Percentiles rank a stretch among this genome's conserved stretches.
These are phyloP conservation scores for Arabidopsis hybrid DNA, from an alignment of 441 rosid species.

Conservation along the genomic window DNA sequence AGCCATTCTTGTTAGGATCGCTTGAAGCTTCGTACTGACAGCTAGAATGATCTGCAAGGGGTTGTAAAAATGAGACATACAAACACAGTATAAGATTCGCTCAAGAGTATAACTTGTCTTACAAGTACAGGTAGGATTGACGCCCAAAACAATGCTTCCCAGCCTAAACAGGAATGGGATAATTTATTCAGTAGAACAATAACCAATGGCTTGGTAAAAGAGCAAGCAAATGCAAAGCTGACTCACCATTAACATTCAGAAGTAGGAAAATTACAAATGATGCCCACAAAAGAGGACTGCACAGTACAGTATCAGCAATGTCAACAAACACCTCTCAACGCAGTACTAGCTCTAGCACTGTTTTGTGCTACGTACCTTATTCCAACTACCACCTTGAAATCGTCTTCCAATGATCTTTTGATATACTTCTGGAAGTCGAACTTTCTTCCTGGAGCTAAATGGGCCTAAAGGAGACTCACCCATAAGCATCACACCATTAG, in stretches of 20 bases:
- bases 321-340: constrained; percentile 5
- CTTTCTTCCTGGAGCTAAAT: constrained; percentile 54
- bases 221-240: constrained; percentile 19
- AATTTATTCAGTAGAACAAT: neutral
- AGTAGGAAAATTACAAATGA: constrained; percentile 81
- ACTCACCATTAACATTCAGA: constrained; percentile 73
- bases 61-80: constrained; percentile 8
- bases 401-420: constrained; percentile 67
- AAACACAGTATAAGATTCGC: constrained; percentile 7
- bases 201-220: neutral
- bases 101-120: constrained; percentile 46
- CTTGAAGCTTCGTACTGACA: constrained; percentile 73
- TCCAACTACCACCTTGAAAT: constrained; percentile 61
- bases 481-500: constrained; percentile 9
- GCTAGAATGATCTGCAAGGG: constrained; percentile 56
- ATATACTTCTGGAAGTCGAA: constrained; percentile 71
- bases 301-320: constrained; percentile 12
- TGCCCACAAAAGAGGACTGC: constrained; percentile 83
- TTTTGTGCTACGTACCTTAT: constrained; percentile 50
- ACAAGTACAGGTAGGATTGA: constrained; percentile 76
- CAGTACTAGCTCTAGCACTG: constrained; percentile 3
- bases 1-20: constrained; percentile 69
- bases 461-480: constrained; percentile 51
- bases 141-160: constrained; percentile 73
- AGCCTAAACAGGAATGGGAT: constrained; percentile 53